phyloP scores from a whole-genome alignment of 345 rosid genomes.

The Eucalyptus polyanthemos region DNA sequence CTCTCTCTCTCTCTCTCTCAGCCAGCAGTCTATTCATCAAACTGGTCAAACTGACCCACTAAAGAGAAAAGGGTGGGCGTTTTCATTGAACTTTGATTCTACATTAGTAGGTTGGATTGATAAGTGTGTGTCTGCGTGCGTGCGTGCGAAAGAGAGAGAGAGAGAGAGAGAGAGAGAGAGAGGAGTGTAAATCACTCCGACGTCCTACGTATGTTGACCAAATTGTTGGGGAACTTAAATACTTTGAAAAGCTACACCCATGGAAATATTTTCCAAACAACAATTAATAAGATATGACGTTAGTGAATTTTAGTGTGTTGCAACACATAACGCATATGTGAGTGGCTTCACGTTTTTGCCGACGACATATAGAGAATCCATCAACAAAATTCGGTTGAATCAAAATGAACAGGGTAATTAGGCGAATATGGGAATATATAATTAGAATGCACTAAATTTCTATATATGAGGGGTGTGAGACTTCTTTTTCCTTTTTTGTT shows the following conservation, averaged over 20 bases:
- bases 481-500: background rate
- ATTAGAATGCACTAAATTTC: background rate
- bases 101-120: background rate
- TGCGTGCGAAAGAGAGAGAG: background rate
- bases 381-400: background rate
- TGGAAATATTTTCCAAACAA: background rate
- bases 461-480: background rate
- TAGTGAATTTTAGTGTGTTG: background rate
- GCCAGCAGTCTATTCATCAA: background rate
- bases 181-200: background rate
- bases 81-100: background rate
- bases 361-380: background rate
- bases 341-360: background rate
- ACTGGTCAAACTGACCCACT: slow-evolving; percentile 33
- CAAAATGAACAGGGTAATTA: background rate
- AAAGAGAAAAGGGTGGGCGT: background rate
- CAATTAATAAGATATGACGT: background rate
- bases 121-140: background rate
- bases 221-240: background rate
- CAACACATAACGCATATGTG: background rate
- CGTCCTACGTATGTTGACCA: background rate
- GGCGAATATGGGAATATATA: background rate
- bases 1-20: background rate
- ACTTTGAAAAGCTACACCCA: background rate
- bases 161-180: background rate